These are phyloP conservation scores for Fusarium armeniacum DNA, from an alignment of 2,329 filamentous ascomycete genomes.

Conservation along the genomic window DNA sequence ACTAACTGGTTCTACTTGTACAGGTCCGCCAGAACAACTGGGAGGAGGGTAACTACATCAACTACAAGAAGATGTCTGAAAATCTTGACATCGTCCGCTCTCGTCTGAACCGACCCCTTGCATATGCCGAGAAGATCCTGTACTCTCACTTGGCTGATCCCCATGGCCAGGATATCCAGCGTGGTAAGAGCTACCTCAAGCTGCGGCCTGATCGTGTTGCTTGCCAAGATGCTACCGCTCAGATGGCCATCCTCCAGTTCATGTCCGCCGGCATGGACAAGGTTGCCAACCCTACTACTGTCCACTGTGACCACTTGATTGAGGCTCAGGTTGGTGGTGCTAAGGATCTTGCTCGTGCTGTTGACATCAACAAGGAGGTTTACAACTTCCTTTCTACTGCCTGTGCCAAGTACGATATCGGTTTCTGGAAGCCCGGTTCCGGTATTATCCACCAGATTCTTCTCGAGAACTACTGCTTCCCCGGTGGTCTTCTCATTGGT, in stretches of 20 bases:
- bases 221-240: conserved; percentile 98
- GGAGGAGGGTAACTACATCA: conserved; percentile 97
- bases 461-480: conserved; percentile 99
- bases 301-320: conserved; percentile 99
- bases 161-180: conserved; percentile 94
- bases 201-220: conserved; percentile 97
- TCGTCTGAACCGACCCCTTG: conserved; percentile 92
- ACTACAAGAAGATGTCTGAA: conserved; percentile 99
- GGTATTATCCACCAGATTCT: conserved; percentile 99
- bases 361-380: conserved; percentile 98
- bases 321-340: conserved; percentile 93
- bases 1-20: conserved; percentile 39
- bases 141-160: conserved; percentile 99
- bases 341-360: conserved; percentile 92
- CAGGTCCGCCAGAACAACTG: conserved; percentile 94
- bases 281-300: conserved; percentile 93
- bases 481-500: conserved; percentile 96
- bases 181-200: conserved; percentile 95
- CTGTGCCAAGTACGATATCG: conserved; percentile 99
- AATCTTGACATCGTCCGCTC: conserved; percentile 91
- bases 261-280: conserved; percentile 98
- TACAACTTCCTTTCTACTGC: conserved; percentile 96
- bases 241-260: conserved; percentile 99
- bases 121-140: conserved; percentile 97
- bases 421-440: conserved; percentile 98